A percentile compares a stretch with the other conserved stretches of the same genome.
Evolutionary conservation across 2,329 filamentous ascomycete genomes (phyloP).

Genomic region (Blastomyces emzantsi): DNA sequence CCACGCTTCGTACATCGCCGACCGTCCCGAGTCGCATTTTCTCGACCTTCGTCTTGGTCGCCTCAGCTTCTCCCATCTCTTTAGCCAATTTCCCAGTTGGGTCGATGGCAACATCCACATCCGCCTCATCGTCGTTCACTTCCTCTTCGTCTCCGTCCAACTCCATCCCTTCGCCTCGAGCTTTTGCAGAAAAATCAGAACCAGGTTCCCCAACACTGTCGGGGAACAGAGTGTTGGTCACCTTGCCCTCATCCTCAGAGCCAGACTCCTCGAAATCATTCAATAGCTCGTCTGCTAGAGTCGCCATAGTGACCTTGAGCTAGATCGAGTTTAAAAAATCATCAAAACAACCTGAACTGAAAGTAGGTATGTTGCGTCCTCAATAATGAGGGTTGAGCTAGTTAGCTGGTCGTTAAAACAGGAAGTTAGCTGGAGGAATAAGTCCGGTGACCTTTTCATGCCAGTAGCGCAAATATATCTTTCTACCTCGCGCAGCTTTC

Average conservation of each 20-base stretch:
- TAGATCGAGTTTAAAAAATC: background rate
- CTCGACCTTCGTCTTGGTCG: constrained; percentile 52
- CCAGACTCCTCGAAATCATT: constrained; percentile 84
- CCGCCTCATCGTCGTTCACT: constrained; percentile 7
- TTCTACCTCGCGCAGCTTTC: background rate
- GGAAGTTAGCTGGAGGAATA: background rate
- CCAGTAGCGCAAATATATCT: background rate
- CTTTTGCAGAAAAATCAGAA: constrained; percentile 23
- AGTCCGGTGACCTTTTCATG: background rate
- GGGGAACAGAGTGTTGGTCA: constrained; percentile 42
- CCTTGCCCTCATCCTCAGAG: constrained; percentile 60
- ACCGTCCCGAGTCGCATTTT: constrained; percentile 68
- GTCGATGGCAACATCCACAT: constrained; percentile 43
- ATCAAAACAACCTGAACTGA: background rate
- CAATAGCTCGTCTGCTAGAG: constrained; percentile 82
- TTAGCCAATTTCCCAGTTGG: constrained; percentile 53
- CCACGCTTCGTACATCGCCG: constrained; percentile 70
- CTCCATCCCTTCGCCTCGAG: constrained; percentile 17
- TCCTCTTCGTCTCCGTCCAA: constrained; percentile 21
- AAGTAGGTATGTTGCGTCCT: background rate
- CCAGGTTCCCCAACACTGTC: constrained; percentile 31
- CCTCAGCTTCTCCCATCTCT: constrained; percentile 54
- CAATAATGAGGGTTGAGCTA: background rate
- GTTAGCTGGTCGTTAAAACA: background rate
- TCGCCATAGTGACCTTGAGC: constrained; percentile 56